Evolutionary conservation across 108 stramenopile species (phyloP).

Genomic region (Conticribra weissflogii): DNA sequence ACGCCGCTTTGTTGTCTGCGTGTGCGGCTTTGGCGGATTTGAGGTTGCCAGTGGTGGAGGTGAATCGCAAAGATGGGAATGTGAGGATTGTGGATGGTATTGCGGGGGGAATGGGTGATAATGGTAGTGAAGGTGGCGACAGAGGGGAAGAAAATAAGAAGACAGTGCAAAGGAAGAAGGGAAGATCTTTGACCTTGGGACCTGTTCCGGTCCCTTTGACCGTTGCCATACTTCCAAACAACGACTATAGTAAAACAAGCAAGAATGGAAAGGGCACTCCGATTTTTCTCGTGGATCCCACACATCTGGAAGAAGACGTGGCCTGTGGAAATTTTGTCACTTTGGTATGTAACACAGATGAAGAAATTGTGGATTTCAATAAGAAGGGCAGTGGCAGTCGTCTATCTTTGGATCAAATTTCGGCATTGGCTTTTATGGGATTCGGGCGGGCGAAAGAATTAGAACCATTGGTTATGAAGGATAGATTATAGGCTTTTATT

Average conservation of each 20-base stretch:
- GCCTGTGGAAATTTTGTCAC: slow-evolving; percentile 36
- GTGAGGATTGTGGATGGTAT: slow-evolving; percentile 29
- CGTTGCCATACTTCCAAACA: slow-evolving; percentile 34
- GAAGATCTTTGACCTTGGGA: slow-evolving; percentile 39
- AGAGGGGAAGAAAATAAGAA: neutral
- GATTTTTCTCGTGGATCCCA: slow-evolving; percentile 42
- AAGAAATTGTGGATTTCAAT: slow-evolving; percentile 34
- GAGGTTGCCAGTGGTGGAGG: slow-evolving; percentile 56
- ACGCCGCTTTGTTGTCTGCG: slow-evolving; percentile 63
- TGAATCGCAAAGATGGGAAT: slow-evolving; percentile 21
- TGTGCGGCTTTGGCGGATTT: slow-evolving; percentile 78
- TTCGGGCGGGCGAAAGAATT: slow-evolving; percentile 42
- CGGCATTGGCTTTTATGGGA: slow-evolving; percentile 35
- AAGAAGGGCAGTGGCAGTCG: slow-evolving; percentile 39
- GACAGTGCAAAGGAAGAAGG: slow-evolving; percentile 18
- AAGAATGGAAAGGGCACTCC: neutral
- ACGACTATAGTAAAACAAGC: neutral
- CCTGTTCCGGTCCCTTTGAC: slow-evolving; percentile 39
- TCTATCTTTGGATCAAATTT: slow-evolving; percentile 31
- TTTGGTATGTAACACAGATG: slow-evolving; percentile 36
- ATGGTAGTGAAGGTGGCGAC: slow-evolving; percentile 5
- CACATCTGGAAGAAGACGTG: slow-evolving; percentile 44
- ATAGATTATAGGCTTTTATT: neutral
- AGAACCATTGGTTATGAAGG: slow-evolving; percentile 20
- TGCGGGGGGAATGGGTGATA: neutral